phyloP scores from a whole-genome alignment of 2,329 filamentous ascomycete species.

The Colletotrichum abscissum region DNA sequence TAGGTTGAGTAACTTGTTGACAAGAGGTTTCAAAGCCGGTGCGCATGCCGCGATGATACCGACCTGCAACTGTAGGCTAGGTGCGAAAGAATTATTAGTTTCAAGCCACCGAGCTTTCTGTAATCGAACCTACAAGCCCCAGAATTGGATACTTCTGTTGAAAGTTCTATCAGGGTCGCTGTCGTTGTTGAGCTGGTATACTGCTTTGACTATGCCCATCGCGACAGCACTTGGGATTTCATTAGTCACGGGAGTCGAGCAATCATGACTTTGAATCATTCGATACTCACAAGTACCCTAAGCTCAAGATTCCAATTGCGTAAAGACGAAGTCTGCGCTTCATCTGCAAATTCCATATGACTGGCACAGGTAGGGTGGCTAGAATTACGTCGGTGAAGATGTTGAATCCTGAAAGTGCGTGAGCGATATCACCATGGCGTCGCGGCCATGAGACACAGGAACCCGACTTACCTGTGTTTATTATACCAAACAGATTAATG shows the following conservation, averaged over 20 bases:
- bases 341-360: slow-evolving; percentile 54
- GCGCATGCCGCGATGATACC: slow-evolving; percentile 53
- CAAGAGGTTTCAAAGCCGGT: slow-evolving; percentile 50
- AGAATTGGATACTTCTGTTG: slow-evolving; percentile 43
- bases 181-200: slow-evolving; percentile 47
- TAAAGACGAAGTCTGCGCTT: slow-evolving; percentile 50
- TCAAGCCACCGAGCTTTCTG: not conserved
- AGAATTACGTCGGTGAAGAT: slow-evolving; percentile 55
- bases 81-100: not conserved
- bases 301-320: slow-evolving; percentile 52
- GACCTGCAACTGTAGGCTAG: slow-evolving; percentile 52
- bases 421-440: accelerated
- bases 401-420: slow-evolving; percentile 45
- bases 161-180: slow-evolving; percentile 46
- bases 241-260: not conserved
- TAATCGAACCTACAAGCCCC: slow-evolving; percentile 45
- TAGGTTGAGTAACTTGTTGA: slow-evolving; percentile 42
- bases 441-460: not conserved
- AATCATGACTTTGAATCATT: too few relatives aligned
- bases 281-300: slow-evolving; percentile 52
- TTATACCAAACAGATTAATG: slow-evolving; percentile 55
- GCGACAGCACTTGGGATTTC: slow-evolving; percentile 46
- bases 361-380: slow-evolving; percentile 52
- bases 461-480: slow-evolving; percentile 17
- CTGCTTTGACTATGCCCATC: slow-evolving; percentile 51